Evolutionary conservation across 352 stramenopile species (phyloP), one percentile per base, ranked within the genome.

Genomic region (Phytophthora uliginosa): DNA sequence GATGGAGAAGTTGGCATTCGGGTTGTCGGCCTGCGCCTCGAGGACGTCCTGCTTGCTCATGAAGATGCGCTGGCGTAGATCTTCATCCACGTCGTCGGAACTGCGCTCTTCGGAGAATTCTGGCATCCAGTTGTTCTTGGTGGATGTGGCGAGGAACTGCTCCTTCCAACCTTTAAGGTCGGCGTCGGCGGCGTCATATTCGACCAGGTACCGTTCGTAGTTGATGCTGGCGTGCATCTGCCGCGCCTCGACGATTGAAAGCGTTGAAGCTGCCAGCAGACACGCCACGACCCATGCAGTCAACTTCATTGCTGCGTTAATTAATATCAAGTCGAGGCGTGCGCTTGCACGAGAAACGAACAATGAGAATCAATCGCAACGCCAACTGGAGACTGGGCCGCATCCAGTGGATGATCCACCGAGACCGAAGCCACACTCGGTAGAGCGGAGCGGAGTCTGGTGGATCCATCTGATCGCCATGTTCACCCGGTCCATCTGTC

Each of bases 1-100:
- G 22, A 74, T 79, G 4, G 73, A 82, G 61, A 88, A 88, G 20
- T 71, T 63, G 26, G 78, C 81, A 34, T 81, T 53, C 12, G 80
- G 77, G 66, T 85, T 80, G 5, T 55, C 52, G 10, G 62, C 54
- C 24, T 78, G 50, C 0, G 73, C 63, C 31, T 70, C 38, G 17
- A 71, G 22, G 15, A 84, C 63, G 17, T 77, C 53, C 33, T 79
- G 59, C 53, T 80, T 79, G 62, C 73, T 76, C 62, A 81, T 45
- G 69, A 76, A 78, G 55, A 84, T 72, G 12, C 79, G 76, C 51
- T 82, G 73, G 12, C 62, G 59, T 18, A 73, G 38, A 52, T 74
- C 60, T 66, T 80, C 74, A n/a, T 82, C 74, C 26, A 66, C 17
- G 47, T 77, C 76, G 9, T 75, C 47, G 42, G 56, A 48, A 18